Percentiles rank a stretch among this genome's conserved stretches.
phyloP scores from a whole-genome alignment of 768 basidiomycete genomes.

The Hypholoma fasciculare region DNA sequence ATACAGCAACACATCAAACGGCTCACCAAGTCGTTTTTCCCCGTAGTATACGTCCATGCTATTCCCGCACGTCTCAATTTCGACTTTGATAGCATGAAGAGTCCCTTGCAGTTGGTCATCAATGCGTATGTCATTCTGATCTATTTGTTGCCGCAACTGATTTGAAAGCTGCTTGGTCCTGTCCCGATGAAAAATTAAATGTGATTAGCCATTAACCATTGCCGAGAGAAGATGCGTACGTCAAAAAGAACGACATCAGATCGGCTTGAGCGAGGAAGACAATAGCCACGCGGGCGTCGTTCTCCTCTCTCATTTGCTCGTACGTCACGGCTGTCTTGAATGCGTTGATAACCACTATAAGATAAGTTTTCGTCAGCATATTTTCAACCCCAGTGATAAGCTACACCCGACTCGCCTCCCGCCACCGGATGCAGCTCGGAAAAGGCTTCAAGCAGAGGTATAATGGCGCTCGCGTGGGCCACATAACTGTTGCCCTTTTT shows the following conservation, averaged over 20 bases:
- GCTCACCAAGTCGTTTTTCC: conserved; percentile 17
- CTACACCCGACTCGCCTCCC: not conserved
- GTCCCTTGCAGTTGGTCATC: conserved; percentile 4
- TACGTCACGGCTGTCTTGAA: conserved; percentile 5
- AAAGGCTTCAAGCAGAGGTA: conserved; percentile 3
- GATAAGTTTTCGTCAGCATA: no score
- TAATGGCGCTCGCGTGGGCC: not conserved
- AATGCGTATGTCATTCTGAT: not conserved
- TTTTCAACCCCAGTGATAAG: no score
- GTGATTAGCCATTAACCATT: not conserved
- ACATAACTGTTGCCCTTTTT: no score
- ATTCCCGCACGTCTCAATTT: conserved; percentile 19
- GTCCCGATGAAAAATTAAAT: not conserved
- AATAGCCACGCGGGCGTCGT: conserved; percentile 4
- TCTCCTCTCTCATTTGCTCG: conserved; percentile 4
- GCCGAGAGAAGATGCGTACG: not conserved
- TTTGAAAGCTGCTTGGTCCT: conserved; percentile 1
- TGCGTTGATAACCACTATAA: not conserved
- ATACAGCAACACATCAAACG: no score
- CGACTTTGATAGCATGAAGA: conserved; percentile 4
- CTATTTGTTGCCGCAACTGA: not conserved
- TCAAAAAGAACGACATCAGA: conserved; percentile 4
- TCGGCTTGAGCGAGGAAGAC: conserved; percentile 6
- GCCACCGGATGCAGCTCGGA: conserved; percentile 7
- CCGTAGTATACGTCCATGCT: conserved; percentile 24